Evolutionary conservation across 495 filamentous ascomycete species (phyloP).

Genomic region (Cairneyella variabilis): DNA sequence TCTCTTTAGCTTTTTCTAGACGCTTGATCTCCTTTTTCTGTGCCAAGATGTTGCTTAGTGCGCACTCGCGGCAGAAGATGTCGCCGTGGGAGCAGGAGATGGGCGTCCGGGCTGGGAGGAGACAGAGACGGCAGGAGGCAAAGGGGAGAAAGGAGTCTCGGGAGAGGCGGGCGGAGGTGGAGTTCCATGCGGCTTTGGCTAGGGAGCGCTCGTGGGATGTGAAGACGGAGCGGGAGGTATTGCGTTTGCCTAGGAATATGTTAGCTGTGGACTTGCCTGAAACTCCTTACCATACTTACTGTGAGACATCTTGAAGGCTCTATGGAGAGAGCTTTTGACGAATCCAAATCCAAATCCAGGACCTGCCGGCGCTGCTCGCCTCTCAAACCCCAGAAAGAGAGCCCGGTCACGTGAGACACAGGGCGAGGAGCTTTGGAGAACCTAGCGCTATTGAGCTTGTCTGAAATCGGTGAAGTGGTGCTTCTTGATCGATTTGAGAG

Average conservation of each 20-base stretch:
- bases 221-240: conserved; percentile 94
- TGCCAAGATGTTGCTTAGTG: conserved; percentile 81
- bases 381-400: too few species aligned
- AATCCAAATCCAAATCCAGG: too few species aligned
- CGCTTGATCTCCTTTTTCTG: conserved; percentile 94
- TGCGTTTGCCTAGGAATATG: conserved; percentile 68
- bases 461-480: too few species aligned
- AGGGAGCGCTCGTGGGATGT: conserved; percentile 86
- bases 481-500: too few species aligned
- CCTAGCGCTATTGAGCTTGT: too few species aligned
- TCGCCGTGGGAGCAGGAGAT: conserved; percentile 75
- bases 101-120: conserved; percentile 77
- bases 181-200: conserved; percentile 75
- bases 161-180: conserved; percentile 77
- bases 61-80: conserved; percentile 96
- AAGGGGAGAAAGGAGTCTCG: conserved; percentile 94
- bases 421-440: too few species aligned
- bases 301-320: conserved; percentile 45
- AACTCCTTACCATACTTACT: conserved; percentile 48
- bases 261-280: not conserved
- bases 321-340: too few species aligned
- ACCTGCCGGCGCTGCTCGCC: too few species aligned
- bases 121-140: conserved; percentile 83
- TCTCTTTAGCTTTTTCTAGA: conserved; percentile 62
- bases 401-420: too few species aligned